Conservation (phyloP, 2,329 filamentous ascomycete species). For the Cordyceps pruinosa region DNA sequence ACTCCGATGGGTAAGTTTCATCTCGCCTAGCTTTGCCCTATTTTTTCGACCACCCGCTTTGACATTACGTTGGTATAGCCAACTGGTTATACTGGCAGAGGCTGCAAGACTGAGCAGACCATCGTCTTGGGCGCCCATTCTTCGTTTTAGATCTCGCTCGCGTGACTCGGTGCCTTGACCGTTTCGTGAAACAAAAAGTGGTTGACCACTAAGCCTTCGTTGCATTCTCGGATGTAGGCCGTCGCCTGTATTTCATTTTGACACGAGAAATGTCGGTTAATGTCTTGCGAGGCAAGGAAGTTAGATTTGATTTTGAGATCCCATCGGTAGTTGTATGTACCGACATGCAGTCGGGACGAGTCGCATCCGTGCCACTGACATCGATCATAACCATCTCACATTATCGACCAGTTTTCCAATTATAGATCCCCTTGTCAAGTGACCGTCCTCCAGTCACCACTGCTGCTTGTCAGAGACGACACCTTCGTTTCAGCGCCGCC, state of each 20-base stretch:
- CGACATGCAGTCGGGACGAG: neutral
- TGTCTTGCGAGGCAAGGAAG: too few relatives aligned
- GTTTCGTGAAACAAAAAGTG: neutral
- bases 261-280: too few relatives aligned
- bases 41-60: too few relatives aligned
- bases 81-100: too few relatives aligned
- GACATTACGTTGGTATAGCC: too few relatives aligned
- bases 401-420: neutral
- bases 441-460: neutral
- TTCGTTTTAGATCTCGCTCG: neutral
- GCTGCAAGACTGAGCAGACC: too few relatives aligned
- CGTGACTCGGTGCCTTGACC: neutral
- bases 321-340: too few relatives aligned
- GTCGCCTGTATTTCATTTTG: too few relatives aligned
- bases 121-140: neutral
- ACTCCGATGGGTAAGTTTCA: neutral
- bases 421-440: neutral
- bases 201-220: neutral
- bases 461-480: neutral
- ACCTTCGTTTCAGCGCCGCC: constrained; percentile 1
- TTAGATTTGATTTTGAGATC: too few relatives aligned
- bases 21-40: too few relatives aligned
- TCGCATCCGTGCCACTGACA: neutral
- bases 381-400: neutral
- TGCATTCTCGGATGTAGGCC: too few relatives aligned